phyloP scores from a whole-genome alignment of 371 early-diverging fungal species.

The Parasitella parasitica region DNA sequence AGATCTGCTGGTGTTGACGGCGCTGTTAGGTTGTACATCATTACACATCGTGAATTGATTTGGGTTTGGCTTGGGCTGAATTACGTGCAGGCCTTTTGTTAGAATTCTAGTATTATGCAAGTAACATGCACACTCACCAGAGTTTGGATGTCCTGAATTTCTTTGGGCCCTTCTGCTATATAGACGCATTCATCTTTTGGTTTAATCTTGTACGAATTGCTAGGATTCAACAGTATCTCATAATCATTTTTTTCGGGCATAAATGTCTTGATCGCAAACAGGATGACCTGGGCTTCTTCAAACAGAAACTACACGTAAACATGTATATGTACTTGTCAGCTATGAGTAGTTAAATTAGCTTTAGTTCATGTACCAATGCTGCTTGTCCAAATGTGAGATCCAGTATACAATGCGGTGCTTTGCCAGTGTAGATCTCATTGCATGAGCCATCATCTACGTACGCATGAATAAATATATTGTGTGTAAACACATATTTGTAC shows the following conservation, averaged over 20 bases:
- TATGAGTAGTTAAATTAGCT: background rate
- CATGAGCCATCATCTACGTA: slow-evolving; percentile 63
- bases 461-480: background rate
- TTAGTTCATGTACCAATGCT: slow-evolving; percentile 40
- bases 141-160: slow-evolving; percentile 47
- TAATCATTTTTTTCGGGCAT: slow-evolving; percentile 17
- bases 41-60: background rate
- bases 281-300: slow-evolving; percentile 69
- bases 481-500: background rate
- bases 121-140: slow-evolving; percentile 26
- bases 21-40: background rate
- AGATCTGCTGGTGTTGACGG: background rate
- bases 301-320: slow-evolving; percentile 35
- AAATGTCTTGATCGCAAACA: slow-evolving; percentile 60
- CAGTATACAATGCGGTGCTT: slow-evolving; percentile 52
- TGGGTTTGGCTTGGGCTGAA: background rate
- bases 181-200: slow-evolving; percentile 58
- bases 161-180: slow-evolving; percentile 63
- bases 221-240: slow-evolving; percentile 67
- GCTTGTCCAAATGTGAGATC: slow-evolving; percentile 61
- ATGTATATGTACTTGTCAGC: no score
- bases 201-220: slow-evolving; percentile 53
- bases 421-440: slow-evolving; percentile 66
- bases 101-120: background rate
- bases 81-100: background rate